phyloP scores from a whole-genome alignment of 2,329 filamentous ascomycete species.

The Botrytis pseudocinerea region DNA sequence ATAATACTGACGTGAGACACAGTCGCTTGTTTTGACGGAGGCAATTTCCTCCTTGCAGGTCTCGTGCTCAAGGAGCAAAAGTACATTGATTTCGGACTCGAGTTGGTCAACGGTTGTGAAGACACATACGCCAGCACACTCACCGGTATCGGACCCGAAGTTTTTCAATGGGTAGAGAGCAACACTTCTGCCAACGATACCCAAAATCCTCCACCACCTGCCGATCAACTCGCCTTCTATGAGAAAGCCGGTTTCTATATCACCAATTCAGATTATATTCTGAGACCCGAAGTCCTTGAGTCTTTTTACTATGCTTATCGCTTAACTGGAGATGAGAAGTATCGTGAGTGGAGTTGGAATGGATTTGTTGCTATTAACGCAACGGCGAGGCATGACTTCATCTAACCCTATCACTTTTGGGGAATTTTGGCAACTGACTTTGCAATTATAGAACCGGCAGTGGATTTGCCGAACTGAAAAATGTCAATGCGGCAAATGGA shows the following conservation, averaged over 20 bases:
- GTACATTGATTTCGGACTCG: constrained; percentile 73
- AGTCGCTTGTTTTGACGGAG: constrained; percentile 81
- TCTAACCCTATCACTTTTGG: background rate
- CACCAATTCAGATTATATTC: constrained; percentile 58
- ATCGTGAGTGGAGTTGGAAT: constrained; percentile 83
- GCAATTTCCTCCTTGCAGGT: constrained; percentile 82
- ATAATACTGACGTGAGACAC: background rate
- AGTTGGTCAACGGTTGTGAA: constrained; percentile 71
- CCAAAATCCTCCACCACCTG: constrained; percentile 47
- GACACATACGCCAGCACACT: constrained; percentile 68
- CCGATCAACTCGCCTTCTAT: constrained; percentile 60
- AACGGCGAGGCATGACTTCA: constrained; percentile 47
- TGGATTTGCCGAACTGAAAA: constrained; percentile 64
- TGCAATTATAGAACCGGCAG: constrained; percentile 51
- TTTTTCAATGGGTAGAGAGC: constrained; percentile 57
- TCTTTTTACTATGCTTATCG: constrained; percentile 86
- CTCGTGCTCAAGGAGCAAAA: constrained; percentile 63
- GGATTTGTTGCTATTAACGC: constrained; percentile 68
- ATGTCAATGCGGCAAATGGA: constrained; percentile 66
- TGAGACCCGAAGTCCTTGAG: constrained; percentile 81
- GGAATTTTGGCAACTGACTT: background rate
- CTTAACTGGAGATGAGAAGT: constrained; percentile 71
- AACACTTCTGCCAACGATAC: constrained; percentile 42
- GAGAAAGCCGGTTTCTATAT: constrained; percentile 71
- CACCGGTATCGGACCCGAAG: constrained; percentile 76